Evolutionary conservation across 2,329 filamentous ascomycete genomes (phyloP).

Genomic region (Huntiella decipiens): DNA sequence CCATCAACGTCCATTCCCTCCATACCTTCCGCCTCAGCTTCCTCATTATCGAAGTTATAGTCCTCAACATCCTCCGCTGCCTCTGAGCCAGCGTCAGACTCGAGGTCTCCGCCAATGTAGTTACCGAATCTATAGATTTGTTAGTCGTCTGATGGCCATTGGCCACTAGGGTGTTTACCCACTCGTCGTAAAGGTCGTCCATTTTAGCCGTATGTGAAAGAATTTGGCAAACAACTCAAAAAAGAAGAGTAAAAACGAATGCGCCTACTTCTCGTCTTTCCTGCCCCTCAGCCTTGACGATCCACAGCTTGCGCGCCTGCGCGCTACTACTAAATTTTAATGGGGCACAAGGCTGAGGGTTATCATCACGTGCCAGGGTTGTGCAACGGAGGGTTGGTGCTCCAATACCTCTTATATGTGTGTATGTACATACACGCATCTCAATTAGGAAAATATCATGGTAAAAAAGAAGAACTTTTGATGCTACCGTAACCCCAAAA

Average conservation of each 20-base stretch:
- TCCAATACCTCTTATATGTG: too few species aligned
- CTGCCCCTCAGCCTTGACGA: constrained; percentile 9
- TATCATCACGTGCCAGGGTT: constrained; percentile 5
- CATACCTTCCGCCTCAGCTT: constrained; percentile 41
- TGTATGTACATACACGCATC: too few species aligned
- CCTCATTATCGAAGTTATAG: constrained; percentile 64
- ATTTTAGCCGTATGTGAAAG: constrained; percentile 26
- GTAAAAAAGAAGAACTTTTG: too few species aligned
- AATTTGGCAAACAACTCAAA: neutral
- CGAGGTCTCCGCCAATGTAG: constrained; percentile 81
- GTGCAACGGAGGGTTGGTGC: too few species aligned
- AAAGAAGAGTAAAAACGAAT: neutral
- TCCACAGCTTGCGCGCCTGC: constrained; percentile 9
- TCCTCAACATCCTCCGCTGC: constrained; percentile 54
- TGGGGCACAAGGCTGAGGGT: constrained; percentile 11
- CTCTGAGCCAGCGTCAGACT: constrained; percentile 73
- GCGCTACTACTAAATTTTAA: constrained; percentile 12
- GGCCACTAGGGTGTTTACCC: constrained; percentile 14
- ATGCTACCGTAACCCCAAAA: too few species aligned
- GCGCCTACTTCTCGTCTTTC: neutral
- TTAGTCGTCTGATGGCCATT: constrained; percentile 2
- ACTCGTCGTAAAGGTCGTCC: constrained; percentile 98
- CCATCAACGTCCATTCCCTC: constrained; percentile 89
- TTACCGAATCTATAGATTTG: constrained; percentile 60
- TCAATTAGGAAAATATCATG: too few species aligned